Evolutionary conservation across 768 basidiomycete genomes (phyloP).

Genomic region (Lentinula sp.): DNA sequence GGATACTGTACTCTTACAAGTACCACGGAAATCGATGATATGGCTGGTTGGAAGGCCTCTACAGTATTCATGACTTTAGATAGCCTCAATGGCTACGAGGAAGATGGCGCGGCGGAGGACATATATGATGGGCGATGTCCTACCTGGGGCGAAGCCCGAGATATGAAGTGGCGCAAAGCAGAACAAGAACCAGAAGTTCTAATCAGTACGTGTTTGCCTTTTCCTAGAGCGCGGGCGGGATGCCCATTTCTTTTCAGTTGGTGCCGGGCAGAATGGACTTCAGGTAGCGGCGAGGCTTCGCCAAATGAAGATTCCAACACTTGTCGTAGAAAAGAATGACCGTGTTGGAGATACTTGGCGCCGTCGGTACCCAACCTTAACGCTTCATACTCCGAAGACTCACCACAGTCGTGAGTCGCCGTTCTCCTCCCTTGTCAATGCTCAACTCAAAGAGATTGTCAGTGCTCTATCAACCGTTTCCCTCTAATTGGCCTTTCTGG

Average conservation of each 20-base stretch:
- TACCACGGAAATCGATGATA: background rate
- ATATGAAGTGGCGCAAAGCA: background rate
- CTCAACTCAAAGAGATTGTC: slow-evolving; percentile 9
- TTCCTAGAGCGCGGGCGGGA: background rate
- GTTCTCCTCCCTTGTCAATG: background rate
- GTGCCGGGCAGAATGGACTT: slow-evolving; percentile 38
- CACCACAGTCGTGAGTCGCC: slow-evolving; percentile 13
- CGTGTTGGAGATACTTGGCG: slow-evolving; percentile 38
- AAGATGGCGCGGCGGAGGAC: slow-evolving; percentile 5
- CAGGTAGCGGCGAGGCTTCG: slow-evolving; percentile 35
- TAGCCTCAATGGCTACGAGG: slow-evolving; percentile 15
- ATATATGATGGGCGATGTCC: background rate
- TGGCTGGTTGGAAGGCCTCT: slow-evolving; percentile 11
- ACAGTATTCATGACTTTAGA: slow-evolving; percentile 8
- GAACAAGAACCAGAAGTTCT: slow-evolving; percentile 1
- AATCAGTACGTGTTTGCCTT: background rate
- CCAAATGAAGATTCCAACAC: slow-evolving; percentile 29
- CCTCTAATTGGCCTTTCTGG: slow-evolving; percentile 30
- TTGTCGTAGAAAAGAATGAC: slow-evolving; percentile 28
- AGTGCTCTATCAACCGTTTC: slow-evolving; percentile 5
- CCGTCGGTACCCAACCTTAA: slow-evolving; percentile 33
- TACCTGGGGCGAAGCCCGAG: background rate
- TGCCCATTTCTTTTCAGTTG: slow-evolving; percentile 23
- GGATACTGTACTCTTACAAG: background rate
- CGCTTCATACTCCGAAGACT: slow-evolving; percentile 31